These are phyloP conservation scores for Porcisia hertigi DNA, from an alignment of 208 protist species.

Conservation along the genomic window DNA sequence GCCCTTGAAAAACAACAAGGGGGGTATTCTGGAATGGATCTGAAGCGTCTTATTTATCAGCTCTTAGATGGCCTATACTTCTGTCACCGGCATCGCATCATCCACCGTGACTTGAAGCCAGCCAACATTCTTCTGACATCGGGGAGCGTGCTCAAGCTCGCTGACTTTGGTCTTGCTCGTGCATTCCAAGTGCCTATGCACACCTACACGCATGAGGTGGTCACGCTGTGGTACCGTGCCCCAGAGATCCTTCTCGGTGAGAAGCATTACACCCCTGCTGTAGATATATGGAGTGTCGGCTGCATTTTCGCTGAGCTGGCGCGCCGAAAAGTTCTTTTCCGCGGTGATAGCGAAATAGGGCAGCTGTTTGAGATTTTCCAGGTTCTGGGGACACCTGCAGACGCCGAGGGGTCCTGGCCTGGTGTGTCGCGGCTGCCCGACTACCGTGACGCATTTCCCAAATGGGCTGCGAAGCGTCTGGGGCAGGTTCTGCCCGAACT, in stretches of 20 bases:
- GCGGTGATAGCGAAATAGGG: slow-evolving; percentile 97
- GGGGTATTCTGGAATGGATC: slow-evolving; percentile 65
- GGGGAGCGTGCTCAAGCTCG: slow-evolving; percentile 88
- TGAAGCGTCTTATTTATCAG: slow-evolving; percentile 91
- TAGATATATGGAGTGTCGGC: slow-evolving; percentile 99
- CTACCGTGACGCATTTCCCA: slow-evolving; percentile 96
- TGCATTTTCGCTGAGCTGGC: slow-evolving; percentile 99
- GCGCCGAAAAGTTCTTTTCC: slow-evolving; percentile 95
- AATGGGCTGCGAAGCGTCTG: slow-evolving; percentile 86
- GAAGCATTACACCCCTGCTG: slow-evolving; percentile 98
- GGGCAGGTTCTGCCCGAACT: slow-evolving; percentile 69
- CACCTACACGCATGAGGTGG: slow-evolving; percentile 99
- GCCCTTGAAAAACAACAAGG: slow-evolving; percentile 90
- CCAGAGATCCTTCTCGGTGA: slow-evolving; percentile 99
- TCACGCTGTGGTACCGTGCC: slow-evolving; percentile 99
- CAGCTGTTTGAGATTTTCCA: slow-evolving; percentile 99
- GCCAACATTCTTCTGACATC: slow-evolving; percentile 95
- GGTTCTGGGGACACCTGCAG: slow-evolving; percentile 95
- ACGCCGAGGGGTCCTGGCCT: slow-evolving; percentile 95
- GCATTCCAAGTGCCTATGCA: slow-evolving; percentile 98
- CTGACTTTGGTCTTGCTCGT: slow-evolving; percentile 97
- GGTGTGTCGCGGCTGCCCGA: slow-evolving; percentile 97
- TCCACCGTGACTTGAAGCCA: slow-evolving; percentile 96
- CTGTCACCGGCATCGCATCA: slow-evolving; percentile 93
- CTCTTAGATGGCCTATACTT: slow-evolving; percentile 91